Evolutionary conservation across 176 grass and related monocot genomes (phyloP), one percentile per base, ranked within the genome.

Genomic region (Raddia guianensis): DNA sequence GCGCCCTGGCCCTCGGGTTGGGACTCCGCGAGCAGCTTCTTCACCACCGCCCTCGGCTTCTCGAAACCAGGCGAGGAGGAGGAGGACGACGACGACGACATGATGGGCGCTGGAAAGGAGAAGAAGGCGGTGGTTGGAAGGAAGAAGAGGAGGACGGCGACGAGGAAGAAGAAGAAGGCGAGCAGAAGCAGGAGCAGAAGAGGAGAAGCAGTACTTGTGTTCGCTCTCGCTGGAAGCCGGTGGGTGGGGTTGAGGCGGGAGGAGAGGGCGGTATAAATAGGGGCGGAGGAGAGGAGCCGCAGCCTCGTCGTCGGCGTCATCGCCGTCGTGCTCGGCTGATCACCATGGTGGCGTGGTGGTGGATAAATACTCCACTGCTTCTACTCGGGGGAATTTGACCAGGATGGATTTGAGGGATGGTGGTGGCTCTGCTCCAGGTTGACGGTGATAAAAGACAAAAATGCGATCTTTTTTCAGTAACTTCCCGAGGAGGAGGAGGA

Each of bases 1-100:
- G 91, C 94, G 52, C 95, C 95, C 42, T 79, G 48, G 0, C 94
- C 94, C 77, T 97, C 94, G 47, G 84, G 51, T 77, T 97, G 91
- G 33, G 92, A 82, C 80, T 88, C 82, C 34, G 91, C 82, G 21
- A 94, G 76, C 48, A 97, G 6, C 83, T 90, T 92, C 85, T 88
- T 90, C 3, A 77, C 80, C 32, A 97, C 94, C 49, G 12, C 5
- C 76, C 91, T 85, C 1, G 94, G 94, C 9, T 82, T 90, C 79
- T 88, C 64, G 4, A 93, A 88, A 27, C 42, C 5, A 11, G 59
- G 6, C 8, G 72, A 76, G 0, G 84, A 66, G 0, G 76, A 27
- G 27, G 27, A 27, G 27, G 27, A 27, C 27, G 27, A 27, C 27
- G 27, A 64, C 0, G 77, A 71, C 19, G 81, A 84, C 81, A 84